Evolutionary conservation across 164 flowering plant species (phyloP), one percentile per base, ranked within the genome.

Genomic region (Platanus orientalis): DNA sequence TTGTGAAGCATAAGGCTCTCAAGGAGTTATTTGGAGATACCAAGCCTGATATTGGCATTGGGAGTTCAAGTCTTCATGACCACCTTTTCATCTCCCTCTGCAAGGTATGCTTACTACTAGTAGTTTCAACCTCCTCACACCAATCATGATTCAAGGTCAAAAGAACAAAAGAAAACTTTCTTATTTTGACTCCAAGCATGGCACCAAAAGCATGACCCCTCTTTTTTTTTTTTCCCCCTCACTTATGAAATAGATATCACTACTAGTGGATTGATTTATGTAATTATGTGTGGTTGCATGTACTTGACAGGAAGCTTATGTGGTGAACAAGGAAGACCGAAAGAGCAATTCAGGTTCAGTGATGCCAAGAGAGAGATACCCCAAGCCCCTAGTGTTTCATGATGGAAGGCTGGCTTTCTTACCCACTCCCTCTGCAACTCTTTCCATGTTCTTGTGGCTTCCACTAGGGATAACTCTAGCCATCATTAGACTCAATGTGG

Each of bases 391-490:
- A 0, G 68, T 92, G 1, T 92, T 92, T 57, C 98, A 92, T 64
- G 98, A 92, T 75, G 98, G 98, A 13, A 79, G 96, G 44, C 80
- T 92, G 4, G 96, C 95, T 2, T 86, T 92, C 68, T 62, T 83
- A 4, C 98, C 98, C 1, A 89, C 96, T 0, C 96, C 98, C 7
- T 27, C 60, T 0, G 84, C 96, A 44, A 84, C 88, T 58, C 77
- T 86, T 0, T 17, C 65, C 58, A 87, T 89, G 92, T 89, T 92
- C 75, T 24, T 86, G 48, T 92, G 90, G 88, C 80, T 92, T n/a
- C 98, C 98, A 1, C 11, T 86, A 1, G 98, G 90, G 1, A 40
- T 88, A 12, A 16, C 70, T 7, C 72, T 90, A 0, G 72, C 93
- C 51, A 74, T 90, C 13, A 77, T 80, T 55, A 75, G 96, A 64